Conservation (phyloP, 192 early-diverging fungal species). For the Neocallimastix lanati region DNA sequence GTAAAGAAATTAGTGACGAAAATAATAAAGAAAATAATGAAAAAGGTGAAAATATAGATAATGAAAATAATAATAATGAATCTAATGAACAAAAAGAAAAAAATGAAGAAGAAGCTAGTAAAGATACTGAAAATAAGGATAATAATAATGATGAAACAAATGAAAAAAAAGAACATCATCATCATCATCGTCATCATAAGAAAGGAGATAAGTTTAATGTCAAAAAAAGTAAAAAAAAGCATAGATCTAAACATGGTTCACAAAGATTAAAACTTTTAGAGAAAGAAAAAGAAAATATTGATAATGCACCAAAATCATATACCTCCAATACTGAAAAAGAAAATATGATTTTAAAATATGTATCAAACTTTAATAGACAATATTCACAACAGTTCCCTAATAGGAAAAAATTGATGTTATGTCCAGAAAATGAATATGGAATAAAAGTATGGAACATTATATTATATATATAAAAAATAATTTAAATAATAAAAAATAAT, state of each 20-base stretch:
- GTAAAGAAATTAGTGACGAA: too few relatives aligned
- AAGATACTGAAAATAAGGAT: background rate
- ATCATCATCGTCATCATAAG: background rate
- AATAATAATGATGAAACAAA: background rate
- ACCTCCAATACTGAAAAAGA: conserved; percentile 25
- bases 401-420: conserved; percentile 23
- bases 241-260: background rate
- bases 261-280: background rate
- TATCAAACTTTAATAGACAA: conserved; percentile 33
- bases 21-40: too few relatives aligned
- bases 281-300: background rate
- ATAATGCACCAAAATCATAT: conserved; percentile 12
- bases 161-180: background rate
- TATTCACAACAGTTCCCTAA: conserved; percentile 33
- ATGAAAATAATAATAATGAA: too few relatives aligned
- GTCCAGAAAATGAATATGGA: conserved; percentile 30
- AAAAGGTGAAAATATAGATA: too few relatives aligned
- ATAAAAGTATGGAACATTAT: conserved; percentile 10
- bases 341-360: conserved; percentile 21
- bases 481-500: background rate
- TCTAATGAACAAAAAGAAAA: too few relatives aligned
- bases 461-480: background rate
- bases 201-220: background rate
- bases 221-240: background rate
- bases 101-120: background rate